Evolutionary conservation across 1,139 yeast species (phyloP).

Genomic region (Torulaspora globosa): DNA sequence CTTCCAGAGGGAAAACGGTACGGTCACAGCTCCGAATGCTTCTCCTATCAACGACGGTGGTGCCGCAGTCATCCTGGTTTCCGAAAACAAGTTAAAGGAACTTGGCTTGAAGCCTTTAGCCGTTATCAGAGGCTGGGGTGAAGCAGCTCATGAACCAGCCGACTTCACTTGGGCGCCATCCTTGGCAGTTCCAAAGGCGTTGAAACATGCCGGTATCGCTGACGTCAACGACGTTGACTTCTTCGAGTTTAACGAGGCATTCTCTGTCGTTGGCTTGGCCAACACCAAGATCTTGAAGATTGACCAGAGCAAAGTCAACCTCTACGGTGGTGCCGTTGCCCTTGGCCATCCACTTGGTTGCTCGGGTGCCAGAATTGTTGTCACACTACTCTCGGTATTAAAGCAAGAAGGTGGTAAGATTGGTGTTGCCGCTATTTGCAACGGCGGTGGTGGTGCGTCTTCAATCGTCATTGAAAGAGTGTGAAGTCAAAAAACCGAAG

Average conservation of each 20-base stretch:
- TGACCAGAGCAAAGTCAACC: constrained; percentile 70
- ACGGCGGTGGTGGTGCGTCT: constrained; percentile 99
- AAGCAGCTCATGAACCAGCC: constrained; percentile 90
- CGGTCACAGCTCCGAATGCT: constrained; percentile 95
- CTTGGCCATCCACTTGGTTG: constrained; percentile 97
- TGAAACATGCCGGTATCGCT: constrained; percentile 73
- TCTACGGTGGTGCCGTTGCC: constrained; percentile 98
- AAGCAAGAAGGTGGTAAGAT: constrained; percentile 78
- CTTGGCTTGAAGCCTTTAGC: constrained; percentile 85
- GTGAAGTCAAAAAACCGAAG: constrained; percentile 13
- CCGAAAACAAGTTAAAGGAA: constrained; percentile 77
- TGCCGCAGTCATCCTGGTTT: constrained; percentile 85
- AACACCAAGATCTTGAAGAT: constrained; percentile 71
- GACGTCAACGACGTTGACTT: constrained; percentile 47
- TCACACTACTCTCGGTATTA: constrained; percentile 74
- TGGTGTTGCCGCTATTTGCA: constrained; percentile 95
- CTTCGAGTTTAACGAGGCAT: constrained; percentile 95
- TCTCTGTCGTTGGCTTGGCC: constrained; percentile 91
- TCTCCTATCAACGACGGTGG: constrained; percentile 96
- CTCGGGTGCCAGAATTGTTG: constrained; percentile 93
- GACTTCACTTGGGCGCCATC: constrained; percentile 96
- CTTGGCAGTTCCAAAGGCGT: constrained; percentile 89
- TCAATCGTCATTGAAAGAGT: constrained; percentile 67
- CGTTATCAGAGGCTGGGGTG: constrained; percentile 90
- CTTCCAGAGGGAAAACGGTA: constrained; percentile 85